phyloP scores from a whole-genome alignment of 148 eudicot species.

The Cornus florida region DNA sequence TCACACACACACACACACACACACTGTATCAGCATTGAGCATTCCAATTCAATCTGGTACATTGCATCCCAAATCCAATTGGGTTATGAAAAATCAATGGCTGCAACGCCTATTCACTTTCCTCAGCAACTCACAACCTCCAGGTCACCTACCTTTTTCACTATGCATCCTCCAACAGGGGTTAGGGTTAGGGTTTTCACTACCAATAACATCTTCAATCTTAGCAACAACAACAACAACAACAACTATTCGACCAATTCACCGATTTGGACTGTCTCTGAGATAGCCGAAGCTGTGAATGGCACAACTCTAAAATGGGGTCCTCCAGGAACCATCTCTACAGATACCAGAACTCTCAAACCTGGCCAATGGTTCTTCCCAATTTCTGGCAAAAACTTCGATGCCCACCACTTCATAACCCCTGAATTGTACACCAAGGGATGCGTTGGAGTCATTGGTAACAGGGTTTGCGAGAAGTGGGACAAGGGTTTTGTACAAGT shows the following conservation, averaged over 20 bases:
- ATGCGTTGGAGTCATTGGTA: conserved; percentile 12
- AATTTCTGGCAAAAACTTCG: conserved; percentile 1
- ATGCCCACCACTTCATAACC: conserved; percentile 17
- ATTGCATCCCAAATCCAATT: too few species aligned
- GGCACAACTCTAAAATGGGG: conserved; percentile 12
- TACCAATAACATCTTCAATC: not conserved
- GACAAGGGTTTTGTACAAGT: conserved; percentile 17
- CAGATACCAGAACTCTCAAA: conserved; percentile 15
- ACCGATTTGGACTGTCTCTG: conserved; percentile 6
- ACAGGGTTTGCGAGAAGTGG: conserved; percentile 10
- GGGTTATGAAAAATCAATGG: too few species aligned
- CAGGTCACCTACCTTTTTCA: too few species aligned
- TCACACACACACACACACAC: too few species aligned
- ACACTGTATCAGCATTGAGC: too few species aligned
- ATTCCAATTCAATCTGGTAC: too few species aligned
- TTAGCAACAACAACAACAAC: not conserved
- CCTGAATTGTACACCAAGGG: conserved; percentile 10
- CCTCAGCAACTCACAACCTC: too few species aligned
- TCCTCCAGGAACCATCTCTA: conserved; percentile 14
- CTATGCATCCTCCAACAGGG: not conserved
- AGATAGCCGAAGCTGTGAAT: conserved; percentile 4
- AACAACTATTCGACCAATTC: not conserved
- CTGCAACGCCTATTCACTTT: too few species aligned
- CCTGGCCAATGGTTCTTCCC: conserved; percentile 20
- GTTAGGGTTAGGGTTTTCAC: not conserved